These are phyloP conservation scores for Geotrichum bryndzae DNA, from an alignment of 1,139 yeast species.

Conservation along the genomic window DNA sequence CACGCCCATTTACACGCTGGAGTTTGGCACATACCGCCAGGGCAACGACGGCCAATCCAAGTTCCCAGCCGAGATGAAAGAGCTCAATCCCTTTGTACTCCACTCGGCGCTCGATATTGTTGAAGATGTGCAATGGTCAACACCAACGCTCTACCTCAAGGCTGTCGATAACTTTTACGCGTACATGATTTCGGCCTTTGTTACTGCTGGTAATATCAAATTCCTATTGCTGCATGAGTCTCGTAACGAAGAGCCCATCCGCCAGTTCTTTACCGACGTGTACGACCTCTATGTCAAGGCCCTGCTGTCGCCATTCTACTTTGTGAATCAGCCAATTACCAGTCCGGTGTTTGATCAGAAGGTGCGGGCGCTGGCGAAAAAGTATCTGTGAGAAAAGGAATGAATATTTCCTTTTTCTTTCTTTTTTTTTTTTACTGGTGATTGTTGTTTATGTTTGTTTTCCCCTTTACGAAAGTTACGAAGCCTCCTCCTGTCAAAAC, in stretches of 20 bases:
- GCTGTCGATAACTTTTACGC: conserved; percentile 84
- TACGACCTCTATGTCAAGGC: conserved; percentile 87
- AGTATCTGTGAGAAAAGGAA: conserved; percentile 48
- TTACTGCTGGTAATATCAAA: conserved; percentile 84
- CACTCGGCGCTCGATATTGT: conserved; percentile 85
- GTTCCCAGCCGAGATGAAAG: conserved; percentile 67
- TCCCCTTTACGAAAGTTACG: background rate
- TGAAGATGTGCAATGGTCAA: conserved; percentile 82
- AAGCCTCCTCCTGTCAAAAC: background rate
- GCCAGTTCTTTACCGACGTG: conserved; percentile 76
- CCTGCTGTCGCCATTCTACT: conserved; percentile 79
- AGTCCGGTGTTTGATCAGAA: conserved; percentile 72
- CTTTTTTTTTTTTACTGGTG: background rate
- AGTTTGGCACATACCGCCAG: conserved; percentile 68
- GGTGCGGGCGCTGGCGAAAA: conserved; percentile 66
- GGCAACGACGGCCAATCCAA: conserved; percentile 56
- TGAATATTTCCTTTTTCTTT: background rate
- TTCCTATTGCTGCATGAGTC: conserved; percentile 71
- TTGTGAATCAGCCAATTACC: conserved; percentile 65
- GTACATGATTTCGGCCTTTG: conserved; percentile 67
- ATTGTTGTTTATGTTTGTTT: background rate
- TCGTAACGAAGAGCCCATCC: conserved; percentile 62
- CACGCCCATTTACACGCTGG: conserved; percentile 80
- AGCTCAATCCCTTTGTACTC: conserved; percentile 78
- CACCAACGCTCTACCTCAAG: conserved; percentile 60